Base-by-base conservation (phyloP, 108 stramenopile genomes). In the Stephanodiscus minutulus region DNA sequence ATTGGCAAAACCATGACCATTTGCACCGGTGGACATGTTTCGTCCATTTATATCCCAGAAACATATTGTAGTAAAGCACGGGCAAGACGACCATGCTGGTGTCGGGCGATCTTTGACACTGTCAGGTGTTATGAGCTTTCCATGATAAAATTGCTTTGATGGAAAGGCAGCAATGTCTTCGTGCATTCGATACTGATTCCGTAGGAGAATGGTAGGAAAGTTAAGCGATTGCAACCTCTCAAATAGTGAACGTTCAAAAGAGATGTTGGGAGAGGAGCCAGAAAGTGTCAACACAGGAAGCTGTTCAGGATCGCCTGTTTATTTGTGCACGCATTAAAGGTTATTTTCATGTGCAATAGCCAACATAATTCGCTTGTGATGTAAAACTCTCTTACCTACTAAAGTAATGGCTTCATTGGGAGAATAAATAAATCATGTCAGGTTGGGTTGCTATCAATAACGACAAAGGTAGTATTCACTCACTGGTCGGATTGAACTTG, bases 301-400 rank as follows among this genome's bases (percentile, higher is more conserved):
- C 68, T 96, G 96, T 60, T 91, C 70, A 17, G 94, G 96, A 72
- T 97, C 96, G 7, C 94, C 94, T 2, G 88, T 90, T 28, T 79
- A 67, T 6, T 84, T 66, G 10, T 33, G 15, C 44, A 49, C 8
- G 12, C 4, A 15, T 5, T 20, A 52, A 18, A 33, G 6, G 50
- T 21, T 52, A 52, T 6, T 52, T 52, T 24, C 10, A 5, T 6
- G n/a, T n/a, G n/a, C n/a, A n/a, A 29, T 20, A 31, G 48, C 27
- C 27, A 11, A 65, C 15, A 0, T 8, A 27, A 24, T 28, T 63
- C 24, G 24, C 43, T 20, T 64, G 22, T 4, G 46, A 64, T 48
- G 43, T 9, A 21, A 27, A 29, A 10, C 35, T n/a, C 1, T 36
- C 24, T 28, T 0, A 31, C 77, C 58, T 27, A 77, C 70, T 20